Percentiles rank a stretch among this genome's conserved stretches.
phyloP scores from a whole-genome alignment of 2,329 filamentous ascomycete genomes.

The Phialophora chinensis region DNA sequence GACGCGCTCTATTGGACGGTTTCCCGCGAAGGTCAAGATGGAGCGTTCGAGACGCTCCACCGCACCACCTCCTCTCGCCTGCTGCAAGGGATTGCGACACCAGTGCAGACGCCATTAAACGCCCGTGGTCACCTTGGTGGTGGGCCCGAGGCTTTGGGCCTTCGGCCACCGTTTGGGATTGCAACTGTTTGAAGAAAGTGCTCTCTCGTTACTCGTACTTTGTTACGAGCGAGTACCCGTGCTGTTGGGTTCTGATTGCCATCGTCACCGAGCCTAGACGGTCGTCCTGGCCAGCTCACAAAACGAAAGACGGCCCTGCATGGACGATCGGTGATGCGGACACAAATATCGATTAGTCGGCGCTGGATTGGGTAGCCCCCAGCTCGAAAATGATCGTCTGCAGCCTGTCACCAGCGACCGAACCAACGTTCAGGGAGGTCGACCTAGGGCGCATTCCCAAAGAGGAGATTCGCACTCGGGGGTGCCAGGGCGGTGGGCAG shows the following conservation, averaged over 20 bases:
- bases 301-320: too few species aligned
- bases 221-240: background rate
- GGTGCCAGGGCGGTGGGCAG: background rate
- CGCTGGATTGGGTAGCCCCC: too few species aligned
- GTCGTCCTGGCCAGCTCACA: too few species aligned
- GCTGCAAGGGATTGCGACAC: constrained; percentile 20
- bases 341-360: too few species aligned
- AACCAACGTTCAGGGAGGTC: background rate
- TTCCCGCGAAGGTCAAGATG: background rate
- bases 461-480: constrained; percentile 4
- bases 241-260: background rate
- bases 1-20: constrained; percentile 11
- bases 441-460: constrained; percentile 16
- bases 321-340: too few species aligned
- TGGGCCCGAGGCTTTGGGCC: background rate
- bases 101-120: constrained; percentile 23
- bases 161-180: background rate
- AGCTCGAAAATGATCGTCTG: background rate
- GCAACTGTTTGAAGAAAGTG: background rate
- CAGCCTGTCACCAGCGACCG: background rate
- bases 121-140: constrained; percentile 14
- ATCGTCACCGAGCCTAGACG: too few species aligned
- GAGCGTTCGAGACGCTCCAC: constrained; percentile 2
- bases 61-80: background rate
- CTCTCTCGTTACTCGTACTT: too few species aligned